phyloP scores from a whole-genome alignment of 2,329 filamentous ascomycete genomes.

The Falciphora oryzae region DNA sequence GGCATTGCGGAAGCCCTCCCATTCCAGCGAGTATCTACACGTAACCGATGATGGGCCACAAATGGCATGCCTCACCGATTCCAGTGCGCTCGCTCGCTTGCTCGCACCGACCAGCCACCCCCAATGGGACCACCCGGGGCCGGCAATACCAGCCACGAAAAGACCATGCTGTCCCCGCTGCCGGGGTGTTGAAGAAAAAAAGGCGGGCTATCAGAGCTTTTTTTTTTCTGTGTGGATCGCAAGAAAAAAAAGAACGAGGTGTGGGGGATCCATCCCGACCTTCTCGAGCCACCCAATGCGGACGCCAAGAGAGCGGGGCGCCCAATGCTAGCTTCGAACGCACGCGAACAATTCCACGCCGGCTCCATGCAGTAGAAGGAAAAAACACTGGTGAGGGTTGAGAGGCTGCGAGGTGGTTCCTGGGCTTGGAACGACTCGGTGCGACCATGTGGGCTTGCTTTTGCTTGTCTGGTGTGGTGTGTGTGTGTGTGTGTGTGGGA shows the following conservation, averaged over 20 bases:
- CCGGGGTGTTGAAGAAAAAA: background rate
- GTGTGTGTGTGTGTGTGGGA: background rate
- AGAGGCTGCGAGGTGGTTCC: background rate
- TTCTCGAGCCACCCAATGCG: background rate
- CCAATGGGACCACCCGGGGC: background rate
- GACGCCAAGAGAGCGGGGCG: conserved; percentile 2
- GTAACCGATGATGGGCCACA: background rate
- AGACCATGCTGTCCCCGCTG: background rate
- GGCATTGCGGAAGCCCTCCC: background rate
- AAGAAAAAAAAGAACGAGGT: background rate
- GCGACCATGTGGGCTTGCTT: background rate
- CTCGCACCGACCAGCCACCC: background rate
- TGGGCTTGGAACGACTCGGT: background rate
- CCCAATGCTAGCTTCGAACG: conserved; percentile 6
- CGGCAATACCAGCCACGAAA: background rate
- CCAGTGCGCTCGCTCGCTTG: background rate
- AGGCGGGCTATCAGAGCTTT: background rate
- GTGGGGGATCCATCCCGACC: background rate
- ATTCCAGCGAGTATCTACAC: background rate
- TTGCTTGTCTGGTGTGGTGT: background rate
- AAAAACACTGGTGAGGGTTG: background rate
- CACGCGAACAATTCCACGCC: conserved; percentile 7
- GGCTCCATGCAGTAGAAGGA: background rate
- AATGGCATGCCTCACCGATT: background rate
- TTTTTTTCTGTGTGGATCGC: background rate